Base-by-base conservation (phyloP, 2,329 filamentous ascomycete species). In the Fusarium pseudoanthophilum region DNA sequence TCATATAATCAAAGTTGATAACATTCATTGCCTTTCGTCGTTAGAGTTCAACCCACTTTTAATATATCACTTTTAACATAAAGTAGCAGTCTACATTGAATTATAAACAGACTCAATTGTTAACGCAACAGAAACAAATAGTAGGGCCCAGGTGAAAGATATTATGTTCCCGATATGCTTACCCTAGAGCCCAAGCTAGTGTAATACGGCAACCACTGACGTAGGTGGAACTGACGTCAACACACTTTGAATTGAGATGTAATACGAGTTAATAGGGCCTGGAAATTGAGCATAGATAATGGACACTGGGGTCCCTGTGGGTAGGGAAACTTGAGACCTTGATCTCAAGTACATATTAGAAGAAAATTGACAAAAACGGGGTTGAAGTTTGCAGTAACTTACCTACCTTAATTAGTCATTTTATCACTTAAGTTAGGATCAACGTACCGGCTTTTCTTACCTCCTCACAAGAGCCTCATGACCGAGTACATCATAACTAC, bases 191-290 rank as follows among this genome's bases (percentile, higher is more conserved):
- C 9, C 10, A 36, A 8, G 18, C 36, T 18, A 20, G 15, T 16
- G 11, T 24, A n/a, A 13, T 11, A 11, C 11, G 1, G 24, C 7
- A 60, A 45, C 30, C 39, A 46, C 70, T 73, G 71, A 74, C 61
- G 71, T 73, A 71, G 61, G 53, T 64, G 57, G 53, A 39, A 63
- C 66, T 73, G 66, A 73, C 70, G 70, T 73, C 61, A 73, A 66
- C 32, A 65, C 26, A n/a, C 34, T 4, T 30, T 11, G 7, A 5
- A 67, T n/a, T 57, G 18, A 43, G 32, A 16, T 34, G 45, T 13
- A 26, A 40, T 32, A 30, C 24, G 18, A 24, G 20, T 32, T 20
- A 36, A 26, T 21, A 5, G 32, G 40, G 34, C n/a, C 15, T 36
- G 21, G 32, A 16, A 28, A n/a, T 13, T 24, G 21, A 32, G 18